Percentiles rank a stretch among this genome's conserved stretches.
These are phyloP conservation scores for Argentina anserina DNA, from an alignment of 306 rosid genomes.

Conservation along the genomic window DNA sequence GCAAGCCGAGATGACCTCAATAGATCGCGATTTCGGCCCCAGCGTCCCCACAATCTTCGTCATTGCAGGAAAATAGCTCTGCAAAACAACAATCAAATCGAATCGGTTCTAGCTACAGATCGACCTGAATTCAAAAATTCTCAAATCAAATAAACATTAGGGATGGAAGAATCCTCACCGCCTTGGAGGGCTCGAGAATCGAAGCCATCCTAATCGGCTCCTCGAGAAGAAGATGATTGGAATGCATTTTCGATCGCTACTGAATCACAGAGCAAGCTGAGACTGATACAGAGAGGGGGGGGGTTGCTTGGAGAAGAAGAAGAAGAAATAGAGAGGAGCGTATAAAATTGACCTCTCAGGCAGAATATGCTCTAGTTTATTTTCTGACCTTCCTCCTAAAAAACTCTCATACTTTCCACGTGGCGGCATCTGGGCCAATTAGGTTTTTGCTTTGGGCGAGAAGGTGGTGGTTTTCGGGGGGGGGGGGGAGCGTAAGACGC, in stretches of 20 bases:
- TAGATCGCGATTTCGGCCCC: constrained; percentile 87
- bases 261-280: neutral
- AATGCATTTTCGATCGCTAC: constrained; percentile 63
- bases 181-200: constrained; percentile 83
- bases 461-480: neutral
- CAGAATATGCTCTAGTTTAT: neutral
- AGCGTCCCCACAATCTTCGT: constrained; percentile 97
- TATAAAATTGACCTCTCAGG: neutral
- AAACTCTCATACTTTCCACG: neutral
- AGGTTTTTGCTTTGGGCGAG: neutral
- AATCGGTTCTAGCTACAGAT: constrained; percentile 12
- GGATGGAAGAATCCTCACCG: constrained; percentile 40
- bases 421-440: neutral
- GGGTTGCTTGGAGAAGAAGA: constrained; percentile 1
- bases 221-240: constrained; percentile 84
- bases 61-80: constrained; percentile 87
- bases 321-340: neutral
- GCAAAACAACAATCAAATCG: constrained; percentile 12
- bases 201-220: constrained; percentile 97
- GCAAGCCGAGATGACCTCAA: constrained; percentile 67
- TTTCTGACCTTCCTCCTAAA: neutral
- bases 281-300: neutral
- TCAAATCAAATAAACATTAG: neutral
- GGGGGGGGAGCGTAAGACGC: neutral
- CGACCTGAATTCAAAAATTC: constrained; percentile 9